Percentiles rank a stretch among this genome's conserved stretches.
Evolutionary conservation across 2,329 filamentous ascomycete genomes (phyloP).

Genomic region (Xylaria multiplex): DNA sequence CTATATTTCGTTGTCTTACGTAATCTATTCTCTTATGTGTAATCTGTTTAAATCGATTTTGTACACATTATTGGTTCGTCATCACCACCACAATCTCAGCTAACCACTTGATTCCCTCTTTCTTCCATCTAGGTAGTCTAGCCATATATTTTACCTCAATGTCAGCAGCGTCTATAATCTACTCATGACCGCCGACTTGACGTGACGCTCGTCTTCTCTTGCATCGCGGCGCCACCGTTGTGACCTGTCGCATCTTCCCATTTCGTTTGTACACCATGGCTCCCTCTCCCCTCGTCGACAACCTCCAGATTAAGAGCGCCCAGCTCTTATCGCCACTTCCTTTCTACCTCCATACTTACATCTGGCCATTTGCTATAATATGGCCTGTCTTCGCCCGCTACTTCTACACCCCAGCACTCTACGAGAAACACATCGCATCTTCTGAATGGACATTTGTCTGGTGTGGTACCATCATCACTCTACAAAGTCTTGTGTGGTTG

Average conservation of each 20-base stretch:
- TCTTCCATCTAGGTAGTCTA: no score
- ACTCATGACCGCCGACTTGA: slow-evolving; percentile 31
- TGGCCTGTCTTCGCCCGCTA: slow-evolving; percentile 93
- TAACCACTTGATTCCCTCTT: no score
- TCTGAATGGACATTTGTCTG: slow-evolving; percentile 99
- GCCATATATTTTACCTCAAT: neutral
- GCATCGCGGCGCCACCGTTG: slow-evolving; percentile 5
- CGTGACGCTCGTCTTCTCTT: slow-evolving; percentile 19
- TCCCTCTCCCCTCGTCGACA: slow-evolving; percentile 79
- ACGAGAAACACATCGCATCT: slow-evolving; percentile 91
- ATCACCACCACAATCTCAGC: no score
- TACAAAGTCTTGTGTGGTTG: slow-evolving; percentile 90
- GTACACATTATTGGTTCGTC: no score
- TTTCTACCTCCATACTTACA: slow-evolving; percentile 82
- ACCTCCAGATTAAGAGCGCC: slow-evolving; percentile 86
- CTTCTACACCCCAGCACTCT: slow-evolving; percentile 84
- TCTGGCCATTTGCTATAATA: slow-evolving; percentile 90
- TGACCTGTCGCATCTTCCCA: neutral
- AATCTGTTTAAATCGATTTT: no score
- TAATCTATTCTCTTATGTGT: no score
- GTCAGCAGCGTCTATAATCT: slow-evolving; percentile 8
- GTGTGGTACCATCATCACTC: slow-evolving; percentile 85
- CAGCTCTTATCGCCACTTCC: slow-evolving; percentile 89
- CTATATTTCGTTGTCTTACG: no score
- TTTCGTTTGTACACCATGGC: slow-evolving; percentile 32